phyloP scores from a whole-genome alignment of 1,284 basidiomycete genomes.

The Takashimella koratensis region DNA sequence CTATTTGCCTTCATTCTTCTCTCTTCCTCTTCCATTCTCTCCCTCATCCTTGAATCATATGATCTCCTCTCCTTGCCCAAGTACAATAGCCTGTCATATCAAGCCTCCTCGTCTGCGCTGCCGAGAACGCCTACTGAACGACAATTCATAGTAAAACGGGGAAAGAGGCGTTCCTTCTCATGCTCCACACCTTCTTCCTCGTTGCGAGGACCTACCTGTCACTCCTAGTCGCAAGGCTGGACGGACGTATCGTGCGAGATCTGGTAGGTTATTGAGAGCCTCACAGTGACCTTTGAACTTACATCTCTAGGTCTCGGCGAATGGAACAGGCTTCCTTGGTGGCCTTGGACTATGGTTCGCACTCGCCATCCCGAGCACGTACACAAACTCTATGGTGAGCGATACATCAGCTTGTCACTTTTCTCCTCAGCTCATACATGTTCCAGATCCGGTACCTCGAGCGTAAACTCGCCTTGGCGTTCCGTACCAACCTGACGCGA shows the following conservation, averaged over 20 bases:
- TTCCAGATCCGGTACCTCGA: slow-evolving; percentile 83
- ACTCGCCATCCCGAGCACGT: slow-evolving; percentile 86
- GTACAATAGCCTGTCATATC: no score
- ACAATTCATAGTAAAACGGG: slow-evolving; percentile 55
- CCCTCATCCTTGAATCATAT: no score
- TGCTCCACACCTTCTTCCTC: slow-evolving; percentile 81
- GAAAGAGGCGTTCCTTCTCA: slow-evolving; percentile 72
- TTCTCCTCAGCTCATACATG: no score
- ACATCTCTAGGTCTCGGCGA: slow-evolving; percentile 62
- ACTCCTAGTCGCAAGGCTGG: slow-evolving; percentile 80
- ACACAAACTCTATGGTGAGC: slow-evolving; percentile 88
- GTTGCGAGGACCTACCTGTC: slow-evolving; percentile 81
- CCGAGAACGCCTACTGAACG: neutral
- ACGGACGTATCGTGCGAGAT: slow-evolving; percentile 85
- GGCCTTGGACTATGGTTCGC: slow-evolving; percentile 86
- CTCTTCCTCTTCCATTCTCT: no score
- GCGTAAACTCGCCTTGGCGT: slow-evolving; percentile 77
- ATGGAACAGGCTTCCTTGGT: slow-evolving; percentile 75
- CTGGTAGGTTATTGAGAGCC: slow-evolving; percentile 54
- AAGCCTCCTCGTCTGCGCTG: no score
- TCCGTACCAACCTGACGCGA: slow-evolving; percentile 81
- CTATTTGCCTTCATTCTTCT: no score
- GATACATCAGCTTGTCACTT: neutral
- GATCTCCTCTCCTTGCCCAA: no score
- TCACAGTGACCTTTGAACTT: neutral